phyloP scores from a whole-genome alignment of 257 asterid species.

The Ajuga chamaepitys region DNA sequence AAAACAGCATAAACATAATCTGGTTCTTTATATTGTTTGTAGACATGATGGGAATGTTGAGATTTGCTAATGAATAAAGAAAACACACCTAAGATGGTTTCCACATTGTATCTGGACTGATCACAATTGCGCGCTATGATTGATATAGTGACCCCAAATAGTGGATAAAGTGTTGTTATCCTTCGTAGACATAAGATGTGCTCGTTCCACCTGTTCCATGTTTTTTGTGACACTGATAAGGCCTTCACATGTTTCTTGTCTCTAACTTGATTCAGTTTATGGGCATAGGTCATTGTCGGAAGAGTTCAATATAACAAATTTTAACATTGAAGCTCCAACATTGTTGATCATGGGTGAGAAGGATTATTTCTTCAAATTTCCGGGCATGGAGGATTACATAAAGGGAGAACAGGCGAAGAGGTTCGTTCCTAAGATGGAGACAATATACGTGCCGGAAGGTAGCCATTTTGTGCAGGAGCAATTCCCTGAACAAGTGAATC shows the following conservation, averaged over 20 bases:
- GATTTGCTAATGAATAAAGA: too few species aligned
- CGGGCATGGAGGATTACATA: conserved; percentile 43
- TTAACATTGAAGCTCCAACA: conserved; percentile 27
- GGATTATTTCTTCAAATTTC: conserved; percentile 46
- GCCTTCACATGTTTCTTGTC: neutral
- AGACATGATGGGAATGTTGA: too few species aligned
- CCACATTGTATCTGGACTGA: too few species aligned
- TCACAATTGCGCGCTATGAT: too few species aligned
- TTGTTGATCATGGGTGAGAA: conserved; percentile 55
- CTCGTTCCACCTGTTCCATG: neutral
- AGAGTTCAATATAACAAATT: conserved; percentile 14
- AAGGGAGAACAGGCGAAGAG: conserved; percentile 31
- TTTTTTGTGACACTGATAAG: neutral
- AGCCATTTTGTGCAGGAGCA: conserved; percentile 73
- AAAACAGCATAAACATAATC: too few species aligned
- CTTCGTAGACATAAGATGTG: neutral
- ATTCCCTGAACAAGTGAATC: conserved; percentile 42
- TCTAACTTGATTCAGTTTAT: neutral
- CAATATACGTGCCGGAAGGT: conserved; percentile 49
- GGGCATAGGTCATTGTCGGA: conserved; percentile 31
- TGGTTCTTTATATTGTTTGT: too few species aligned
- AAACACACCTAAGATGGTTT: too few species aligned
- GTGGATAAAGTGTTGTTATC: too few species aligned
- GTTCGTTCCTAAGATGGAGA: conserved; percentile 50
- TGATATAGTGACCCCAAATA: too few species aligned